Evolutionary conservation across 495 filamentous ascomycete genomes (phyloP).

Genomic region (Evernia prunastri): DNA sequence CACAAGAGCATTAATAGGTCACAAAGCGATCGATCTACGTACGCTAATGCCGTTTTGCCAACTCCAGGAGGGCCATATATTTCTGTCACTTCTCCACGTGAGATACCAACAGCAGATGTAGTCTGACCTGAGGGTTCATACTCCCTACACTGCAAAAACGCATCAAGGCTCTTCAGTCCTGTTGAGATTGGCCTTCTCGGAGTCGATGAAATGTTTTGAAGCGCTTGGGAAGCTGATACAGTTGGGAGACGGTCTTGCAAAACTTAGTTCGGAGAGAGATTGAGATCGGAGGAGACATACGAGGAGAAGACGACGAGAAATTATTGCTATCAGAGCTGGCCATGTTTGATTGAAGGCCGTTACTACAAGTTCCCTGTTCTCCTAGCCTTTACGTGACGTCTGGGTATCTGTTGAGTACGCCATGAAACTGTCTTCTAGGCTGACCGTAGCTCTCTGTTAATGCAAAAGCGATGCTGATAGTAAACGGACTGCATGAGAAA

Average conservation of each 20-base stretch:
- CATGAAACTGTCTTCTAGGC: no score
- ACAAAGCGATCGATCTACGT: conserved; percentile 22
- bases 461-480: neutral
- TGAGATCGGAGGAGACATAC: conserved; percentile 15
- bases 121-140: neutral
- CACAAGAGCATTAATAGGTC: neutral
- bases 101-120: conserved; percentile 46
- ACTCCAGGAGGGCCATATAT: conserved; percentile 82
- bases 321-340: conserved; percentile 22
- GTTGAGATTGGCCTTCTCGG: conserved; percentile 55
- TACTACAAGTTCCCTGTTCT: neutral
- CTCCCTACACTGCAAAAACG: conserved; percentile 33
- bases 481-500: no score
- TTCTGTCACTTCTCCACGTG: conserved; percentile 76
- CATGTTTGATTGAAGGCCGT: conserved; percentile 9
- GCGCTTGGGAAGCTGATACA: conserved; percentile 77
- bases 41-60: conserved; percentile 85
- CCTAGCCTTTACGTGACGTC: no score
- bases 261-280: neutral
- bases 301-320: conserved; percentile 28
- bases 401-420: neutral
- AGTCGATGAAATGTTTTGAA: conserved; percentile 53
- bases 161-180: conserved; percentile 57
- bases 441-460: neutral
- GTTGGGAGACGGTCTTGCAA: conserved; percentile 59